Evolutionary conservation across 2,329 filamentous ascomycete genomes (phyloP), one percentile per base, ranked within the genome.

Genomic region (Orbilia ellipsospora): DNA sequence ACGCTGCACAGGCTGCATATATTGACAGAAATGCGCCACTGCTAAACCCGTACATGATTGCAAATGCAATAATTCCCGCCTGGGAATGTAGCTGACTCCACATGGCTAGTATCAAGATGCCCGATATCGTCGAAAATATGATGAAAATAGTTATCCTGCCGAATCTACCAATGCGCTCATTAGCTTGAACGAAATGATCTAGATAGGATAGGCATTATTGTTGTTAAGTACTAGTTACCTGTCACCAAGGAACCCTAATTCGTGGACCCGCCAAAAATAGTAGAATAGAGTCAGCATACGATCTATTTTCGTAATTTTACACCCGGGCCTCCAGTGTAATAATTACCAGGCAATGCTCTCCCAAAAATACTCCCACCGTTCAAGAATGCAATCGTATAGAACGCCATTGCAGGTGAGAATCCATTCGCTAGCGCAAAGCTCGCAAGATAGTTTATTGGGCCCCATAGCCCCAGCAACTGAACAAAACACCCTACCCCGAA

Each of bases 331-430:
- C n/a, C n/a, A 7, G 28, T 31, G 28, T 31, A 12, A 45, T 45
- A 5, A 31, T 6, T 72, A 73, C 69, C 70, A 12, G 72, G 72
- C 20, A 75, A 45, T 3, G 64, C 72, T 15, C 72, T 68, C 12
- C 72, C 72, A 61, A 75, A 64, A 20, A 75, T 65, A 51, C 72
- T 75, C 12, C 72, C 72, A 12, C 72, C 72, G n/a, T 75, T 75
- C 51, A 75, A 50, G 36, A 75, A 69, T 7, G 72, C 72, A 65
- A 75, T 69, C 64, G 69, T 64, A 75, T 75, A 75, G 50, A 75
- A 75, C 1, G 70, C 70, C 63, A 69, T 75, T 10, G 63, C 48
- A 15, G 72, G 57, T 12, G 64, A 68, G 26, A 75, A 64, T 28
- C 72, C 64, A 50, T 69, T 75, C 16, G 72, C 72, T 0, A 75